phyloP scores from a whole-genome alignment of 108 stramenopile genomes.

The Nannochloropsis salina region DNA sequence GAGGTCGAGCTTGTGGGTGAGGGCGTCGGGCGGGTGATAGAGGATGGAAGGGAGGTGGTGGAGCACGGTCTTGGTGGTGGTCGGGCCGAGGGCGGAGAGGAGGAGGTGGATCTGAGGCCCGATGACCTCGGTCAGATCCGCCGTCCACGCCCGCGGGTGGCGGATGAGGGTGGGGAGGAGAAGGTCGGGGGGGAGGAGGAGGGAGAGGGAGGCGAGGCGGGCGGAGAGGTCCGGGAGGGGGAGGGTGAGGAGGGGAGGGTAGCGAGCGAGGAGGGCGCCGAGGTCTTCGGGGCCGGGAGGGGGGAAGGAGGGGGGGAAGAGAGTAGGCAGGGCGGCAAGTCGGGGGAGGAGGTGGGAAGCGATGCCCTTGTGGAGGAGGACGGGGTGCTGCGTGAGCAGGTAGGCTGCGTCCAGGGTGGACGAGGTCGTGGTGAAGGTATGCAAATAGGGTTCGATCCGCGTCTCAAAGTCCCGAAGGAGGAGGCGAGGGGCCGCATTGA shows the following conservation, averaged over 20 bases:
- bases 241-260: neutral
- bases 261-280: neutral
- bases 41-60: slow-evolving; percentile 14
- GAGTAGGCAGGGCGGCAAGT: neutral
- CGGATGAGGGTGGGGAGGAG: neutral
- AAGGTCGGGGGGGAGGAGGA: neutral
- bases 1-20: neutral
- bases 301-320: neutral
- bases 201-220: slow-evolving; percentile 19
- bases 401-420: neutral
- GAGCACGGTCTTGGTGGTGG: neutral
- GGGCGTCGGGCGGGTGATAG: neutral
- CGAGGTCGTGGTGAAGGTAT: neutral
- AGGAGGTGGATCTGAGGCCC: slow-evolving; percentile 4
- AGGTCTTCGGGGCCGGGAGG: neutral
- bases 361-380: neutral
- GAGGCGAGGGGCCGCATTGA: neutral
- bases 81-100: neutral
- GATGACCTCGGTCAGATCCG: neutral
- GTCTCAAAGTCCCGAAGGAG: neutral
- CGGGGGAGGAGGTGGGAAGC: neutral
- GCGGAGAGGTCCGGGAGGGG: neutral
- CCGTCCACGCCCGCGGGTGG: neutral
- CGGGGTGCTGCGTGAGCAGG: neutral
- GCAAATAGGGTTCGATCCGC: neutral